Conservation (phyloP, 73 alveolate species). For the Stentor coeruleus region DNA sequence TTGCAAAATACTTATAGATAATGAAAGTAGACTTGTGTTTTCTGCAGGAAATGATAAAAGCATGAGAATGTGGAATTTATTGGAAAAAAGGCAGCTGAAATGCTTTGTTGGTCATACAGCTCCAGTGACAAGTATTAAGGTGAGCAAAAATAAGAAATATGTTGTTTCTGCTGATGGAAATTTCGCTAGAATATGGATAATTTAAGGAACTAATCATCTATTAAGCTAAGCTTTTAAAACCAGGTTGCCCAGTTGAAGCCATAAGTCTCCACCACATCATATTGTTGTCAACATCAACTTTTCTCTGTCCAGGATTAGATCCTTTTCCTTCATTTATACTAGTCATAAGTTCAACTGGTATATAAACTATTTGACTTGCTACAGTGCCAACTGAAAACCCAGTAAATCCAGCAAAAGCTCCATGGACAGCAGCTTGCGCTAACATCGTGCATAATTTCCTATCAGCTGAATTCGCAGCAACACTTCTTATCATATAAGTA, state of each 20-base stretch:
- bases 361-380: constrained; percentile 64
- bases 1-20: too few relatives aligned
- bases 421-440: constrained; percentile 93
- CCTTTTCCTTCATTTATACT: constrained; percentile 56
- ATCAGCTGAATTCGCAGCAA: constrained; percentile 87
- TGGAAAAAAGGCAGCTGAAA: too few relatives aligned
- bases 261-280: constrained; percentile 73
- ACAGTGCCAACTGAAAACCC: constrained; percentile 84
- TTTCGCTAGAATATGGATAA: too few relatives aligned
- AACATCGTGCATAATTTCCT: constrained; percentile 85
- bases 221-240: too few relatives aligned
- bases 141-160: too few relatives aligned
- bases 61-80: too few relatives aligned
- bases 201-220: too few relatives aligned
- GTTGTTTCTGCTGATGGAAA: too few relatives aligned
- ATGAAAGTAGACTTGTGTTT: too few relatives aligned
- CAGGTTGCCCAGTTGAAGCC: constrained; percentile 91
- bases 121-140: too few relatives aligned
- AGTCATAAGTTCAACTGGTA: constrained; percentile 68
- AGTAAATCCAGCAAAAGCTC: constrained; percentile 90
- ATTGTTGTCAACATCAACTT: constrained; percentile 62
- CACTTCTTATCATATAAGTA: constrained; percentile 95
- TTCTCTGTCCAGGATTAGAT: constrained; percentile 30
- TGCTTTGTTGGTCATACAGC: too few relatives aligned
- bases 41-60: too few relatives aligned